Percentiles rank a stretch among this genome's conserved stretches.
These are phyloP conservation scores for Cymbidium sinense DNA, from an alignment of 106 monocot genomes.

Conservation along the genomic window DNA sequence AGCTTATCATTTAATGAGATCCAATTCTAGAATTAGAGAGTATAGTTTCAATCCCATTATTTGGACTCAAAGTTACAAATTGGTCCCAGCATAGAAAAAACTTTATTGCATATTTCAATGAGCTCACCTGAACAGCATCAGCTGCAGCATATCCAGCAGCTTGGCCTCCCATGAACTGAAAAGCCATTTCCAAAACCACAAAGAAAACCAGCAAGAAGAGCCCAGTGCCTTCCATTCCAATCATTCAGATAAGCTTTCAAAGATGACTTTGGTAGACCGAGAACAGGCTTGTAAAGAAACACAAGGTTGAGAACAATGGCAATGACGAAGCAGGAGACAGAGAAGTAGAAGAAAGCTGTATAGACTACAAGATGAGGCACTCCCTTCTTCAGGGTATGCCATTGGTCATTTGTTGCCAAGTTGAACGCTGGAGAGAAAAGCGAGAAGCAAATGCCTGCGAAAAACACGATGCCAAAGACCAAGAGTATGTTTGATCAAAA, in stretches of 20 bases:
- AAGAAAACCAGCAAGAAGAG: constrained; percentile 72
- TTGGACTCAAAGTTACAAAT: too few species aligned
- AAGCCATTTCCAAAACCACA: constrained; percentile 95
- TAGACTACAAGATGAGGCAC: constrained; percentile 93
- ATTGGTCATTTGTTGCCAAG: constrained; percentile 92
- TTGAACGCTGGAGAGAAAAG: constrained; percentile 95
- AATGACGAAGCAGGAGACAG: constrained; percentile 69
- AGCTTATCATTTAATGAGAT: too few species aligned
- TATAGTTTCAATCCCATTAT: too few species aligned
- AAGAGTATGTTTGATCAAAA: constrained; percentile 43
- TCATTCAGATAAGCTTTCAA: constrained; percentile 80
- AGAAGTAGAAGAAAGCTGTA: constrained; percentile 96
- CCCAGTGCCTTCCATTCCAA: constrained; percentile 86
- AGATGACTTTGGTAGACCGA: constrained; percentile 76
- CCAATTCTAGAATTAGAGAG: too few species aligned
- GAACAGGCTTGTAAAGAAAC: constrained; percentile 75
- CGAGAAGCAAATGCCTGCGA: constrained; percentile 77
- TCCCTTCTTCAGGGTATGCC: constrained; percentile 80
- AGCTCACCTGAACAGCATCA: constrained; percentile 82
- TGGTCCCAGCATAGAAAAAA: too few species aligned
- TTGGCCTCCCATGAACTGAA: constrained; percentile 98
- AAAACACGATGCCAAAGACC: constrained; percentile 72
- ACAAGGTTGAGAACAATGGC: constrained; percentile 61
- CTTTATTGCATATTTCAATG: too few species aligned
- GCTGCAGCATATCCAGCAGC: constrained; percentile 95